Percentiles rank a stretch among this genome's conserved stretches.
These are phyloP conservation scores for Excoecaria agallocha DNA, from an alignment of 345 rosid species.

Conservation along the genomic window DNA sequence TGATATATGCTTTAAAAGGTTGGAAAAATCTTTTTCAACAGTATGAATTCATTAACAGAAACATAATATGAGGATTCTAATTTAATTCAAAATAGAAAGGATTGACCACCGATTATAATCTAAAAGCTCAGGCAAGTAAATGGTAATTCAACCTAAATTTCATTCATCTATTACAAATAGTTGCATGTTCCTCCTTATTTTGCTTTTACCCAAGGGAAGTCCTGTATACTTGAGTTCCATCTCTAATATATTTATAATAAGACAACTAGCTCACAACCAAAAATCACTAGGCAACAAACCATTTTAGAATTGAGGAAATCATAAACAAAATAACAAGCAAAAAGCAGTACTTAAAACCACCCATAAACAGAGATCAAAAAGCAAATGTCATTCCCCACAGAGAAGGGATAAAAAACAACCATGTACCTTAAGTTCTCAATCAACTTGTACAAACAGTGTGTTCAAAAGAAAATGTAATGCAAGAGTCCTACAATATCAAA, in stretches of 20 bases:
- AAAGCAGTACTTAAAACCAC: not conserved
- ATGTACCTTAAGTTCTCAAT: not conserved
- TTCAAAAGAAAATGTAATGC: not conserved
- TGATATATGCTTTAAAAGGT: too few species aligned
- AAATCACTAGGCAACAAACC: not conserved
- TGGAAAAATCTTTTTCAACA: not conserved
- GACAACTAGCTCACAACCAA: not conserved
- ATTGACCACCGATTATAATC: not conserved
- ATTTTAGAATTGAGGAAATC: not conserved
- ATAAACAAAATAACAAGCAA: too few species aligned
- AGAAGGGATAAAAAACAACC: not conserved
- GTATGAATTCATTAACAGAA: not conserved
- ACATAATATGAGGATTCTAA: not conserved
- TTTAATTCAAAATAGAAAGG: not conserved
- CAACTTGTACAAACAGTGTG: not conserved
- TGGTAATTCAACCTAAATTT: not conserved
- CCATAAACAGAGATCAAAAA: not conserved
- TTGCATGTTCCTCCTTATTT: not conserved
- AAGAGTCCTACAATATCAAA: not conserved
- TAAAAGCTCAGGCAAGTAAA: not conserved
- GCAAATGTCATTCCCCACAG: not conserved
- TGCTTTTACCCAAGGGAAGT: not conserved
- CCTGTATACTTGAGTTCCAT: conserved; percentile 1
- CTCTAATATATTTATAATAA: not conserved
- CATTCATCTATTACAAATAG: not conserved